phyloP scores from a whole-genome alignment of 768 basidiomycete genomes.

The Lactarius psammicola region DNA sequence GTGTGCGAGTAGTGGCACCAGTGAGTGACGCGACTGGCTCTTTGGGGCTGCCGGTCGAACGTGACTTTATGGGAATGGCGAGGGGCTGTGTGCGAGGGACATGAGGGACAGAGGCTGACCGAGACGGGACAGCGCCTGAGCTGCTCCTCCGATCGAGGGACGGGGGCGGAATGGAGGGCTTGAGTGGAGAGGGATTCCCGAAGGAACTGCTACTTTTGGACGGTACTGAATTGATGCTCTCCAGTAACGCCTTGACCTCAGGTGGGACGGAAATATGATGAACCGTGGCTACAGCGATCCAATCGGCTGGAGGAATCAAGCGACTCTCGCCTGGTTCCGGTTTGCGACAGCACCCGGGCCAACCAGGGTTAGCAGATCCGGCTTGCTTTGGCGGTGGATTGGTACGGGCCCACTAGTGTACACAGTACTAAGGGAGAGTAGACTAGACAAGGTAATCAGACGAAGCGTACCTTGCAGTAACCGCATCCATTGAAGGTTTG shows the following conservation, averaged over 20 bases:
- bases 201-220: constrained; percentile 36
- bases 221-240: constrained; percentile 40
- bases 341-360: constrained; percentile 88
- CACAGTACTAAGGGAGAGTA: constrained; percentile 25
- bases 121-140: constrained; percentile 30
- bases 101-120: constrained; percentile 25
- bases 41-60: constrained; percentile 55
- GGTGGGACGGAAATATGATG: constrained; percentile 72
- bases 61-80: constrained; percentile 46
- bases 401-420: constrained; percentile 64
- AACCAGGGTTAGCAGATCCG: constrained; percentile 69
- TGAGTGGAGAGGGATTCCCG: constrained; percentile 23
- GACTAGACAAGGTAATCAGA: constrained; percentile 11
- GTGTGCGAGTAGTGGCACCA: constrained; percentile 43
- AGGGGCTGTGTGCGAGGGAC: constrained; percentile 29
- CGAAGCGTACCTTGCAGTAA: constrained; percentile 73
- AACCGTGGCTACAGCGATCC: constrained; percentile 74
- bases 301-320: constrained; percentile 69
- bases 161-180: constrained; percentile 30
- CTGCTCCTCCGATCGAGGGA: constrained; percentile 28
- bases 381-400: constrained; percentile 53
- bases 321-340: constrained; percentile 59
- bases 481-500: constrained; percentile 84
- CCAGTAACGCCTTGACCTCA: constrained; percentile 67
- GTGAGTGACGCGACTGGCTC: constrained; percentile 42